A percentile compares a stretch with the other conserved stretches of the same genome.
These are phyloP conservation scores for Lentinus brumalis DNA, from an alignment of 768 basidiomycete genomes.

Conservation along the genomic window DNA sequence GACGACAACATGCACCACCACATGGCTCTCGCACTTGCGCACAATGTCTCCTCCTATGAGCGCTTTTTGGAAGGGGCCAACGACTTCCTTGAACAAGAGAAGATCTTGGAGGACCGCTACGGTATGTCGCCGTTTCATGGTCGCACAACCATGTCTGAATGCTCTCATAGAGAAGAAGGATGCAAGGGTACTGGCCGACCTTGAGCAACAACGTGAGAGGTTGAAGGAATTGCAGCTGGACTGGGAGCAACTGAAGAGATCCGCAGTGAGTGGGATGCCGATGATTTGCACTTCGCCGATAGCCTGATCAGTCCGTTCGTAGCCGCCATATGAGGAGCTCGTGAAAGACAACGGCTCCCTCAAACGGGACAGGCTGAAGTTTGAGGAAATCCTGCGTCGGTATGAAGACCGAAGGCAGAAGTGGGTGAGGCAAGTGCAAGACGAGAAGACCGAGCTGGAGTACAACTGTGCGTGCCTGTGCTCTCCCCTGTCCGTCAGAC, in stretches of 20 bases:
- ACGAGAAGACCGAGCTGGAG: constrained; percentile 65
- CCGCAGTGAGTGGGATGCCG: constrained; percentile 48
- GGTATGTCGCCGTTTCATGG: constrained; percentile 43
- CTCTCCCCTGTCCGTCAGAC: background rate
- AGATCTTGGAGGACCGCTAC: constrained; percentile 73
- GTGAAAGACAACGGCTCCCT: constrained; percentile 64
- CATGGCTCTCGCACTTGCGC: constrained; percentile 73
- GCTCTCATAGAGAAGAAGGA: constrained; percentile 62
- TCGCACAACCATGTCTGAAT: constrained; percentile 8
- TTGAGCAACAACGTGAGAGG: constrained; percentile 57
- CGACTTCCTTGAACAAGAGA: constrained; percentile 69
- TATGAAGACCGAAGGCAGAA: constrained; percentile 72
- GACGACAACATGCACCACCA: constrained; percentile 70
- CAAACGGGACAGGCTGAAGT: constrained; percentile 75
- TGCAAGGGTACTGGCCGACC: constrained; percentile 61
- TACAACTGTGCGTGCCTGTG: constrained; percentile 47
- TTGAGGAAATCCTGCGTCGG: constrained; percentile 71
- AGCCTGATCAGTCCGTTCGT: background rate
- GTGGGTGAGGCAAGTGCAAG: constrained; percentile 63
- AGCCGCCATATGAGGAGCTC: constrained; percentile 61
- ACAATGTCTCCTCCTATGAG: constrained; percentile 66
- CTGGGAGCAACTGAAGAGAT: constrained; percentile 57
- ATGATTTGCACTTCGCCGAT: background rate
- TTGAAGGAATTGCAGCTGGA: constrained; percentile 53
- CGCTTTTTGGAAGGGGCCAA: constrained; percentile 70